Percentiles rank a stretch among this genome's conserved stretches.
Evolutionary conservation across 208 protist species (phyloP).

Genomic region (Trypanosoma brucei): DNA sequence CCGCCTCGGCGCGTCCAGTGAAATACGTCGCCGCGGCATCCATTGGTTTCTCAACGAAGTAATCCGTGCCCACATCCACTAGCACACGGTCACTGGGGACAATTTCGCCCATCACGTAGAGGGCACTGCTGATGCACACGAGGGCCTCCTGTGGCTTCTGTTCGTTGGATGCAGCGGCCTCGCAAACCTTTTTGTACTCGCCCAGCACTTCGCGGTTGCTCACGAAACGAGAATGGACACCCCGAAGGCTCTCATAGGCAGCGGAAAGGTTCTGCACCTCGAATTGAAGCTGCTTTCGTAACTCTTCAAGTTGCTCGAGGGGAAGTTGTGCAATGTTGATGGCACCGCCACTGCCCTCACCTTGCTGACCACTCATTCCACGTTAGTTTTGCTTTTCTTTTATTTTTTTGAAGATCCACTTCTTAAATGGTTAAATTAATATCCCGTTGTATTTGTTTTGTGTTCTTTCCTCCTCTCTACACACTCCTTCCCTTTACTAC

Average conservation of each 20-base stretch:
- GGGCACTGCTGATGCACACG: slow-evolving; percentile 78
- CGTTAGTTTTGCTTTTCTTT: slow-evolving; percentile 2
- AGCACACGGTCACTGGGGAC: slow-evolving; percentile 71
- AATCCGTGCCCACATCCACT: slow-evolving; percentile 85
- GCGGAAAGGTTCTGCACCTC: slow-evolving; percentile 70
- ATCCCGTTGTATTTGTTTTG: no score
- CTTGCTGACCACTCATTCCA: slow-evolving; percentile 11
- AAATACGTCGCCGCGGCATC: slow-evolving; percentile 70
- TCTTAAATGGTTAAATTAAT: no score
- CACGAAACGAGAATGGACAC: slow-evolving; percentile 64
- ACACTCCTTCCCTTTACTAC: no score
- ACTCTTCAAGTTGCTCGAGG: slow-evolving; percentile 82
- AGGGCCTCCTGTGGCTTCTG: slow-evolving; percentile 50
- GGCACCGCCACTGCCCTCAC: background rate
- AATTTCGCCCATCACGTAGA: slow-evolving; percentile 66
- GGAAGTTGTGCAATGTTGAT: slow-evolving; percentile 78
- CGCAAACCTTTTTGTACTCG: slow-evolving; percentile 60
- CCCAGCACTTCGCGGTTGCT: slow-evolving; percentile 70
- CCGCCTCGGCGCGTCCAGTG: slow-evolving; percentile 53
- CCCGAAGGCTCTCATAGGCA: slow-evolving; percentile 78
- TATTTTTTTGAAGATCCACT: background rate
- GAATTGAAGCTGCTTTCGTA: slow-evolving; percentile 81
- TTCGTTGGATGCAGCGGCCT: slow-evolving; percentile 24
- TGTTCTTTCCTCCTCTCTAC: no score
- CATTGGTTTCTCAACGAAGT: slow-evolving; percentile 82